These are phyloP conservation scores for Fusarium stilboides DNA, from an alignment of 2,329 filamentous ascomycete species.

Conservation along the genomic window DNA sequence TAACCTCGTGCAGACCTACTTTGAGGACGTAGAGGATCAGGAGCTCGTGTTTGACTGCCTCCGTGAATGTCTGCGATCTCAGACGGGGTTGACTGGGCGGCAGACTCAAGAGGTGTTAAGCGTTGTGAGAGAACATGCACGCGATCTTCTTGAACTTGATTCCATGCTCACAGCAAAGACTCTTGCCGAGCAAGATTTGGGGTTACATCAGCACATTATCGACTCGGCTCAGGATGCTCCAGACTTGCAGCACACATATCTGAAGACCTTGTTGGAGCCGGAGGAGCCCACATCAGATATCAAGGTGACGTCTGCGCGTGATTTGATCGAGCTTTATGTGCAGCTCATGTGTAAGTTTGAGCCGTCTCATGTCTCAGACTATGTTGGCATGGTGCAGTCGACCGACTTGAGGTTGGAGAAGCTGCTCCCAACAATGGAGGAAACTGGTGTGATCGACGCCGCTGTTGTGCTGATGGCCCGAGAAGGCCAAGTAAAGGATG, in stretches of 20 bases:
- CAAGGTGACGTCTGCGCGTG: constrained; percentile 62
- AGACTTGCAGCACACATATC: constrained; percentile 81
- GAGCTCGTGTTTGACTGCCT: constrained; percentile 85
- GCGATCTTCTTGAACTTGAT: constrained; percentile 77
- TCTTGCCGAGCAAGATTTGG: constrained; percentile 72
- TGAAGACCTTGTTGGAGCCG: constrained; percentile 82
- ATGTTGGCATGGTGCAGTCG: constrained; percentile 81
- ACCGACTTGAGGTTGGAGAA: constrained; percentile 84
- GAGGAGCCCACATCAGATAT: constrained; percentile 55
- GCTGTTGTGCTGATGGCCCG: constrained; percentile 91
- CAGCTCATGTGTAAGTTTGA: constrained; percentile 92
- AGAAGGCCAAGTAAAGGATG: constrained; percentile 85
- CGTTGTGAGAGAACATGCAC: constrained; percentile 76
- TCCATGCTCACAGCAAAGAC: constrained; percentile 75
- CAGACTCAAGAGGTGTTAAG: constrained; percentile 80
- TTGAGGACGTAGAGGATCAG: constrained; percentile 86
- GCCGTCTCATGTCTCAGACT: constrained; percentile 85
- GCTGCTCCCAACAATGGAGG: constrained; percentile 89
- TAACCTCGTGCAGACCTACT: constrained; percentile 83
- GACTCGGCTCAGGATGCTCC: constrained; percentile 72
- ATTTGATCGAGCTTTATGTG: constrained; percentile 86
- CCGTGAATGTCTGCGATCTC: constrained; percentile 78
- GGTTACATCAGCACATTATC: constrained; percentile 77
- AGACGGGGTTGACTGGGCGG: constrained; percentile 74
- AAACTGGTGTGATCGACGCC: constrained; percentile 90